These are phyloP conservation scores for Podospora appendiculata DNA, from an alignment of 495 filamentous ascomycete genomes.

Conservation along the genomic window DNA sequence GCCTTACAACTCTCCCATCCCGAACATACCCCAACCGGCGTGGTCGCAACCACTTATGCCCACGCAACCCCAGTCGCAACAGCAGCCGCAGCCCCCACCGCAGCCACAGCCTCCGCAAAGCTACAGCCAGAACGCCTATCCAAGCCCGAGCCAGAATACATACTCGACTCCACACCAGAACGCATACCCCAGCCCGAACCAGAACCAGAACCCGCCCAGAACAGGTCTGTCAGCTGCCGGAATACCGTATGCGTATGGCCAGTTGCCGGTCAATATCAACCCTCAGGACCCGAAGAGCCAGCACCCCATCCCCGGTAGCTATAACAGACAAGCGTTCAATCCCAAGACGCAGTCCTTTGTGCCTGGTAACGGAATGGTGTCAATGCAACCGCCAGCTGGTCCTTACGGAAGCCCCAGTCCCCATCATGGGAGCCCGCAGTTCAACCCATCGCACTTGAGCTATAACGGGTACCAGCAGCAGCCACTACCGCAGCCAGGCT, in stretches of 20 bases:
- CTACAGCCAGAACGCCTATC: conserved; percentile 16
- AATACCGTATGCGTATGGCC: conserved; percentile 66
- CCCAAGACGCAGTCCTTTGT: conserved; percentile 88
- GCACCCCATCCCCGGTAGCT: conserved; percentile 76
- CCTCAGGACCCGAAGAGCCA: conserved; percentile 57
- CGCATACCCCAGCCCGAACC: conserved; percentile 1
- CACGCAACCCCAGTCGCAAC: too few relatives aligned
- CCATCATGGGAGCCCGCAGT: conserved; percentile 39
- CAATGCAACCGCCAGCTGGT: conserved; percentile 27
- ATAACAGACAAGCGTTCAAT: conserved; percentile 79
- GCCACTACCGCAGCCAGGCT: conserved; percentile 17
- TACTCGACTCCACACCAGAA: too few relatives aligned
- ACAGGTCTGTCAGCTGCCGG: conserved; percentile 25
- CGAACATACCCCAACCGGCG: conserved; percentile 14
- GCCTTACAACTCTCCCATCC: conserved; percentile 34
- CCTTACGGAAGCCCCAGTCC: conserved; percentile 26
- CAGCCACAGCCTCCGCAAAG: not conserved
- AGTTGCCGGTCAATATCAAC: conserved; percentile 63
- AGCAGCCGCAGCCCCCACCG: not conserved
- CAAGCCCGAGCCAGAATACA: not conserved
- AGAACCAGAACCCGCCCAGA: conserved; percentile 13
- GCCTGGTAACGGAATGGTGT: conserved; percentile 46
- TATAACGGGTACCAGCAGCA: conserved; percentile 36
- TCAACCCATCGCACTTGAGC: conserved; percentile 34
- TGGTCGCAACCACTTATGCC: conserved; percentile 1